Evolutionary conservation across 2,329 filamentous ascomycete species (phyloP).

Genomic region (Aspergillus sp.): DNA sequence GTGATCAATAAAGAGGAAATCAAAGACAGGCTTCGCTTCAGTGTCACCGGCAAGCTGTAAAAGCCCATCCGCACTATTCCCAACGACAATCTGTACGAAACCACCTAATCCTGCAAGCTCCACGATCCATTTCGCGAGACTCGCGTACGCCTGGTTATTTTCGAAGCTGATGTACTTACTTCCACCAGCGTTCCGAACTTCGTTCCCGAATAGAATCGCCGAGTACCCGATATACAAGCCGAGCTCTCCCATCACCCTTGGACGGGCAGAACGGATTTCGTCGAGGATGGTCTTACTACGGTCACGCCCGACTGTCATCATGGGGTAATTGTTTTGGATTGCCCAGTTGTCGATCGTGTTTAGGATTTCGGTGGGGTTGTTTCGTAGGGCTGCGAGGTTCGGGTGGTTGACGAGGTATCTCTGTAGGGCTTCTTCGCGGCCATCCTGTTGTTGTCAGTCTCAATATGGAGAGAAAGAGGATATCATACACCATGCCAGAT

Average conservation of each 20-base stretch:
- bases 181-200: slow-evolving; percentile 53
- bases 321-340: background rate
- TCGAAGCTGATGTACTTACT: slow-evolving; percentile 68
- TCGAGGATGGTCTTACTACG: background rate
- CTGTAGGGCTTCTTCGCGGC: background rate
- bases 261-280: slow-evolving; percentile 27
- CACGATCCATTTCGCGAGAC: slow-evolving; percentile 66
- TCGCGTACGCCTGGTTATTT: slow-evolving; percentile 68
- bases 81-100: slow-evolving; percentile 66
- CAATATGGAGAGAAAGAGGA: too few species aligned
- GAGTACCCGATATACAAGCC: slow-evolving; percentile 82
- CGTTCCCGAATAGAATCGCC: slow-evolving; percentile 68
- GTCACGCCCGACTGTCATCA: background rate
- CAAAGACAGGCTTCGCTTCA: slow-evolving; percentile 49
- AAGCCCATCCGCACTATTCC: slow-evolving; percentile 56
- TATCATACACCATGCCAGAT: too few species aligned
- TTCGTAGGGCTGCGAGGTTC: background rate
- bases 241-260: slow-evolving; percentile 68
- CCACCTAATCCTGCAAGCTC: slow-evolving; percentile 65
- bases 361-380: background rate
- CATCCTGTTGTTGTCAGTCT: background rate
- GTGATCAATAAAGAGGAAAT: slow-evolving; percentile 75
- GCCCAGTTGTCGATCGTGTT: background rate
- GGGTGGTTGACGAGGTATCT: background rate
- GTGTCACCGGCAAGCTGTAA: slow-evolving; percentile 43